A percentile compares a stretch with the other conserved stretches of the same genome.
These are phyloP conservation scores for Antrodiella citrinella DNA, from an alignment of 768 basidiomycete genomes.

Conservation along the genomic window DNA sequence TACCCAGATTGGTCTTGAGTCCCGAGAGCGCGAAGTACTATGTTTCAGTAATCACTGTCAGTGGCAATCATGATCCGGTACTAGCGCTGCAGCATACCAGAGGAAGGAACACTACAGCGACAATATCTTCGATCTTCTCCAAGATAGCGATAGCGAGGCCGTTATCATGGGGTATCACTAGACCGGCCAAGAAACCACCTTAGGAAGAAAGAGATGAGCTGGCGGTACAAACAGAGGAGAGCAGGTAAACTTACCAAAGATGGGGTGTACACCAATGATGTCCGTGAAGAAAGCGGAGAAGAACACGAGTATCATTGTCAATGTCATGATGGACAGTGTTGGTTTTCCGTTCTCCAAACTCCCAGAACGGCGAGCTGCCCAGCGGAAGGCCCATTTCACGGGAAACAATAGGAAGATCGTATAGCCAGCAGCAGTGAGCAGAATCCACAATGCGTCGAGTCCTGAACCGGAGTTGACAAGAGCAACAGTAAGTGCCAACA, in stretches of 20 bases:
- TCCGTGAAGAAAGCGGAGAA: conserved; percentile 78
- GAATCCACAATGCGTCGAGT: conserved; percentile 70
- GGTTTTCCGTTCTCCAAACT: conserved; percentile 68
- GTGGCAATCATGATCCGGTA: not conserved
- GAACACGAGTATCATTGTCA: conserved; percentile 69
- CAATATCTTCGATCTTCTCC: conserved; percentile 85
- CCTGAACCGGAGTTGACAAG: conserved; percentile 73
- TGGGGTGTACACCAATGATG: conserved; percentile 71
- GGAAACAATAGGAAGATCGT: conserved; percentile 60
- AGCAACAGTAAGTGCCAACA: conserved; percentile 78
- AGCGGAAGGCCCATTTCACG: conserved; percentile 53
- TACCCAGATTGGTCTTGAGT: conserved; percentile 69
- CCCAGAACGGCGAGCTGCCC: conserved; percentile 60
- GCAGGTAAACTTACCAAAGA: conserved; percentile 38
- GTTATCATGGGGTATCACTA: conserved; percentile 77
- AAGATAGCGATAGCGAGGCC: conserved; percentile 75
- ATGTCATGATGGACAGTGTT: conserved; percentile 67
- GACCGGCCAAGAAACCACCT: conserved; percentile 78
- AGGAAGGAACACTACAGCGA: conserved; percentile 66
- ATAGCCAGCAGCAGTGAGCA: conserved; percentile 63
- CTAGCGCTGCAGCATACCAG: conserved; percentile 39
- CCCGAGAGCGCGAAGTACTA: conserved; percentile 81
- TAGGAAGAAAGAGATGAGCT: conserved; percentile 9
- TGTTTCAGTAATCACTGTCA: not conserved
- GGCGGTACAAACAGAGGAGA: conserved; percentile 1